A percentile compares a stretch with the other conserved stretches of the same genome.
These are phyloP conservation scores for Lumnitzera littorea DNA, from an alignment of 345 rosid genomes.

Conservation along the genomic window DNA sequence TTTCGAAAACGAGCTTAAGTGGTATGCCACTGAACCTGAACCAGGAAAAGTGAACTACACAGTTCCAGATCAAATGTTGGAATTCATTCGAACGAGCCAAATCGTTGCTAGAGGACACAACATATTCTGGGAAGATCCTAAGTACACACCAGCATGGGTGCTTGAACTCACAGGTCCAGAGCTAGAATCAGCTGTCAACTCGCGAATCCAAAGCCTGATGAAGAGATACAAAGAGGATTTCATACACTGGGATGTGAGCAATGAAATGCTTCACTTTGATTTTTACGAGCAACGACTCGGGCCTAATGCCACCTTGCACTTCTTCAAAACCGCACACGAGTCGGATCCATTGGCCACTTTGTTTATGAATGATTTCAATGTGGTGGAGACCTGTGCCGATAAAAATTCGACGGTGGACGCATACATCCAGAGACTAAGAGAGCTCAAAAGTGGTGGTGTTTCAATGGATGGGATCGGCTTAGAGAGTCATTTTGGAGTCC, in stretches of 20 bases:
- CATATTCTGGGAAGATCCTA: conserved; percentile 90
- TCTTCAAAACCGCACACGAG: conserved; percentile 49
- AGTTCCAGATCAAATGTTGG: conserved; percentile 51
- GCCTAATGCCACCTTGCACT: conserved; percentile 47
- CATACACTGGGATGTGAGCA: conserved; percentile 81
- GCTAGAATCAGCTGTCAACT: conserved; percentile 47
- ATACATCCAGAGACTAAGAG: conserved; percentile 47
- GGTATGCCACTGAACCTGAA: conserved; percentile 79
- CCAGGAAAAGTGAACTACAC: conserved; percentile 65
- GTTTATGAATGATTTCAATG: conserved; percentile 78
- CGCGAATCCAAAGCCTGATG: conserved; percentile 66
- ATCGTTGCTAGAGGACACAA: conserved; percentile 75
- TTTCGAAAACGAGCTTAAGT: conserved; percentile 81
- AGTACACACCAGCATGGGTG: conserved; percentile 64
- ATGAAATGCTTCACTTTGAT: conserved; percentile 85
- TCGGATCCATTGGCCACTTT: conserved; percentile 62
- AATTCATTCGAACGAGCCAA: conserved; percentile 46
- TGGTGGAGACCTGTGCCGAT: conserved; percentile 73
- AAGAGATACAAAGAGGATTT: conserved; percentile 66
- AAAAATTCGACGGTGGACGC: conserved; percentile 57
- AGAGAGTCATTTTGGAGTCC: conserved; percentile 65
- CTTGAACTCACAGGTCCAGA: conserved; percentile 28
- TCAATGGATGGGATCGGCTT: conserved; percentile 66
- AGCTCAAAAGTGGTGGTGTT: conserved; percentile 39
- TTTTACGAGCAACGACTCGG: conserved; percentile 66